Evolutionary conservation across 345 rosid genomes (phyloP).

Genomic region (Salix brachista): DNA sequence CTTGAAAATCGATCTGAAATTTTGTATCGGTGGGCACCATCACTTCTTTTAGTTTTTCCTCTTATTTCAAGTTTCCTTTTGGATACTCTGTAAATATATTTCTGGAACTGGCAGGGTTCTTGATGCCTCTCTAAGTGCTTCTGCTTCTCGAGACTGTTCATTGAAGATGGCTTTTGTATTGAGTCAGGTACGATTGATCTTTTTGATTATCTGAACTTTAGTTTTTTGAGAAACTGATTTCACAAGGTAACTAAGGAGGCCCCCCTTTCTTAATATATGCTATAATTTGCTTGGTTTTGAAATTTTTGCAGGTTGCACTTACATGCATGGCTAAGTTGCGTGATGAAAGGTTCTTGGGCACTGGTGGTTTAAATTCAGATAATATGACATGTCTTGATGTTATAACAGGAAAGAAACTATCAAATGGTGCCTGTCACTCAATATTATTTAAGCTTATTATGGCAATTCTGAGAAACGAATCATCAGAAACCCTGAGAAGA

Average conservation of each 20-base stretch:
- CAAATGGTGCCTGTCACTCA: slow-evolving; percentile 89
- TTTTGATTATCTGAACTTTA: neutral
- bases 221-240: neutral
- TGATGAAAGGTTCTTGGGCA: slow-evolving; percentile 74
- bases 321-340: slow-evolving; percentile 94
- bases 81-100: slow-evolving; percentile 24
- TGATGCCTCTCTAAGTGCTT: slow-evolving; percentile 82
- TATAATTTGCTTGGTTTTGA: neutral
- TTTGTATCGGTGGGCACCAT: slow-evolving; percentile 62
- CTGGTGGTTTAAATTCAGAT: slow-evolving; percentile 63
- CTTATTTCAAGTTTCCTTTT: slow-evolving; percentile 14
- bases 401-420: slow-evolving; percentile 70
- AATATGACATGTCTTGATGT: slow-evolving; percentile 77
- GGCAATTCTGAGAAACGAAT: slow-evolving; percentile 80
- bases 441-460: slow-evolving; percentile 75
- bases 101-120: slow-evolving; percentile 59
- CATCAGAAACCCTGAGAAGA: slow-evolving; percentile 95
- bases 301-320: slow-evolving; percentile 72
- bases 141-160: slow-evolving; percentile 93
- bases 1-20: slow-evolving; percentile 74
- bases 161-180: slow-evolving; percentile 82
- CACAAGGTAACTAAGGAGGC: neutral
- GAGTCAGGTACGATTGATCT: slow-evolving; percentile 50
- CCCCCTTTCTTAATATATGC: neutral
- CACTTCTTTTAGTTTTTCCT: neutral